Conservation (phyloP, 2,329 filamentous ascomycete species). For the Hymenoscyphus repandus region DNA sequence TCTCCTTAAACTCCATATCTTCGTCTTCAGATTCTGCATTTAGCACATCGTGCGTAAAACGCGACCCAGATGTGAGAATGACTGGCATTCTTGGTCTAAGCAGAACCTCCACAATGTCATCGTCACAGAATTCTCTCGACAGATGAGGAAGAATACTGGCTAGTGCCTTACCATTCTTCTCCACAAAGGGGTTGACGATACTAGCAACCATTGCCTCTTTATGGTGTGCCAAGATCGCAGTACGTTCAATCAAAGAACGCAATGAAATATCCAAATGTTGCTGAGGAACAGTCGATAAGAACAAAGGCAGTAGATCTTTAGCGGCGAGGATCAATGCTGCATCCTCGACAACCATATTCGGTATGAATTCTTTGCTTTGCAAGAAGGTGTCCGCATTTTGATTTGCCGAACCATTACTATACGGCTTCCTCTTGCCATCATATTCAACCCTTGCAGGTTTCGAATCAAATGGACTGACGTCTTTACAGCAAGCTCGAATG, state of each 20-base stretch:
- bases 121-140: conserved; percentile 56
- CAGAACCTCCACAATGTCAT: conserved; percentile 67
- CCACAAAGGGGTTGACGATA: conserved; percentile 69
- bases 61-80: conserved; percentile 21
- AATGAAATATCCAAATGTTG: conserved; percentile 63
- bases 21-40: conserved; percentile 19
- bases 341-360: conserved; percentile 32
- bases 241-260: conserved; percentile 73
- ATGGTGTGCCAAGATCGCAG: conserved; percentile 65
- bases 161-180: conserved; percentile 57
- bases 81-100: conserved; percentile 48
- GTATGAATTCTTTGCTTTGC: conserved; percentile 33
- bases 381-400: conserved; percentile 72
- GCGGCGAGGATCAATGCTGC: conserved; percentile 52
- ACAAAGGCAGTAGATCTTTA: conserved; percentile 51
- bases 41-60: conserved; percentile 7
- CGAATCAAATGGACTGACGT: conserved; percentile 36
- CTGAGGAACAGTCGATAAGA: conserved; percentile 61
- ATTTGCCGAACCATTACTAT: conserved; percentile 30
- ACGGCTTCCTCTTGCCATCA: conserved; percentile 27
- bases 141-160: conserved; percentile 79
- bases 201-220: conserved; percentile 74
- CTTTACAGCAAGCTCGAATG: conserved; percentile 66
- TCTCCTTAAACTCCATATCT: conserved; percentile 15
- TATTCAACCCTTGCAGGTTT: conserved; percentile 1